Conservation (phyloP, 148 eudicot species). For the Linanthus parryae region DNA sequence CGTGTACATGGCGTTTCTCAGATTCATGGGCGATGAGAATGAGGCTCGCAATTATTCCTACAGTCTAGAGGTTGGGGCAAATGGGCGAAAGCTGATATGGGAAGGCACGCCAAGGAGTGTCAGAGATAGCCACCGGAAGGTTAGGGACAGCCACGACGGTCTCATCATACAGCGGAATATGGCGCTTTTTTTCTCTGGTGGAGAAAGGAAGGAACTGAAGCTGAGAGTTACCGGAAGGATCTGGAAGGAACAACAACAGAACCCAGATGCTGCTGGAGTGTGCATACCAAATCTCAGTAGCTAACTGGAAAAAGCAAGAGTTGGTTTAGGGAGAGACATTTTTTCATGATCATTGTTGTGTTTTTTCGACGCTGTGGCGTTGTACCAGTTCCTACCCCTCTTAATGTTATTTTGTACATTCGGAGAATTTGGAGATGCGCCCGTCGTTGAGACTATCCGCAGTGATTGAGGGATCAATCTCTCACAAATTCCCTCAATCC, state of each 20-base stretch:
- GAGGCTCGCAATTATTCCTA: slow-evolving; percentile 79
- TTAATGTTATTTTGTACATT: no score
- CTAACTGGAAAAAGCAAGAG: no score
- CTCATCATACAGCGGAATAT: slow-evolving; percentile 82
- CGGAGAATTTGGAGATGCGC: no score
- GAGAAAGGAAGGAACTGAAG: slow-evolving; percentile 86
- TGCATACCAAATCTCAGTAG: slow-evolving; percentile 76
- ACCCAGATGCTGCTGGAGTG: slow-evolving; percentile 52
- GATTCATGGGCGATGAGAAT: slow-evolving; percentile 90
- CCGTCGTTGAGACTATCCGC: no score
- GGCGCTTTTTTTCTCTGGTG: slow-evolving; percentile 95
- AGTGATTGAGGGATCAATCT: no score
- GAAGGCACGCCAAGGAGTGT: slow-evolving; percentile 91
- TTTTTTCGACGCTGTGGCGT: no score
- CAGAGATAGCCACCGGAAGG: slow-evolving; percentile 88
- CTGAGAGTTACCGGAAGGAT: slow-evolving; percentile 90
- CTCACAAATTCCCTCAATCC: no score
- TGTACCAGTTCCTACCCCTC: no score
- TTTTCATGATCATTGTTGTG: no score
- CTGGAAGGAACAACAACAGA: slow-evolving; percentile 85
- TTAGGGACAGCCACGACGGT: slow-evolving; percentile 91
- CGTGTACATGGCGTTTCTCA: slow-evolving; percentile 94
- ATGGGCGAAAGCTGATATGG: slow-evolving; percentile 80
- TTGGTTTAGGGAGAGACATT: no score
- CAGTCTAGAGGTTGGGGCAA: slow-evolving; percentile 92